Conservation (phyloP, 2,329 filamentous ascomycete species). For the Exserohilum turcica region DNA sequence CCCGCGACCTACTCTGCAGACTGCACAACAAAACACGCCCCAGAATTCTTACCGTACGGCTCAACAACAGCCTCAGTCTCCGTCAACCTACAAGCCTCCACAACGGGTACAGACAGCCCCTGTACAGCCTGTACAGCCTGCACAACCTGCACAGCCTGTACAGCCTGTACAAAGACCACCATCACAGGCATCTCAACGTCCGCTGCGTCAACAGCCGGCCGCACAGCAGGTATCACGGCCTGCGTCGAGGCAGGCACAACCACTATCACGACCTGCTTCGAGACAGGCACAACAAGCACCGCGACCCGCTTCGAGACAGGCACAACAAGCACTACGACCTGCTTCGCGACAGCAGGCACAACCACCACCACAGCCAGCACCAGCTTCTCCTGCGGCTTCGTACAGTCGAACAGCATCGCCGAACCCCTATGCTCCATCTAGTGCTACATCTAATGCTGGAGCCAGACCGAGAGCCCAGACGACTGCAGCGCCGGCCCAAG, state of each 20-base stretch:
- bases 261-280: slow-evolving; percentile 5
- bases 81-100: slow-evolving; percentile 3
- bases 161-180: slow-evolving; percentile 10
- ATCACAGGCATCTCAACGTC: slow-evolving; percentile 8
- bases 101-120: slow-evolving; percentile 6
- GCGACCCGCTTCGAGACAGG: neutral
- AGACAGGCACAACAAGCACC: slow-evolving; percentile 2
- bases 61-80: slow-evolving; percentile 16
- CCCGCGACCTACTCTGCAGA: slow-evolving; percentile 63
- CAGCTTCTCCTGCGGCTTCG: slow-evolving; percentile 16
- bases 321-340: slow-evolving; percentile 2
- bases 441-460: slow-evolving; percentile 49
- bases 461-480: slow-evolving; percentile 47
- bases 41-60: slow-evolving; percentile 20
- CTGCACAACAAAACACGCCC: slow-evolving; percentile 19
- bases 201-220: slow-evolving; percentile 6
- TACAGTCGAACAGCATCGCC: slow-evolving; percentile 55
- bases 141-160: slow-evolving; percentile 5
- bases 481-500: slow-evolving; percentile 39
- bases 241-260: slow-evolving; percentile 2
- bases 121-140: neutral
- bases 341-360: slow-evolving; percentile 10
- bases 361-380: slow-evolving; percentile 6
- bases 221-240: neutral
- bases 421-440: slow-evolving; percentile 62